phyloP scores from a whole-genome alignment of 2,329 filamentous ascomycete genomes.

The Monosporascus sp. region DNA sequence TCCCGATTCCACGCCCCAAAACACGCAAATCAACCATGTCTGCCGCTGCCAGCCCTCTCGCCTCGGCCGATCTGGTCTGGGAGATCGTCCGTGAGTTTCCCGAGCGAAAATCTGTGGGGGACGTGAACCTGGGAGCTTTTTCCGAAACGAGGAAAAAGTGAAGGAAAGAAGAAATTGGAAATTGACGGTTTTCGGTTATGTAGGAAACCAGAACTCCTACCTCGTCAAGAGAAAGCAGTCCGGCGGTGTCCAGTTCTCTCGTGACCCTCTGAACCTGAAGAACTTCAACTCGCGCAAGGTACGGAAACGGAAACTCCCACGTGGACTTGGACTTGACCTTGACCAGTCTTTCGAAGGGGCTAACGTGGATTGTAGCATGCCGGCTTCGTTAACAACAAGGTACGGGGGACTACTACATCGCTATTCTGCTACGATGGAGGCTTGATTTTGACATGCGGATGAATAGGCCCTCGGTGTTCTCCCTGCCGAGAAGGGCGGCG shows the following conservation, averaged over 20 bases:
- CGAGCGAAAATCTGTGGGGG: too few relatives aligned
- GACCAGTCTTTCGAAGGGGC: slow-evolving; percentile 7
- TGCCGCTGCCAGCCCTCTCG: slow-evolving; percentile 55
- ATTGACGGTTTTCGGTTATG: slow-evolving; percentile 14
- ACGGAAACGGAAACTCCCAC: not conserved
- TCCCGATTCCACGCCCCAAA: slow-evolving; percentile 8
- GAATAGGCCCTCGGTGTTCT: slow-evolving; percentile 75
- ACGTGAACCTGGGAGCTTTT: not conserved
- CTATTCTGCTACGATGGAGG: not conserved
- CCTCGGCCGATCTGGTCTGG: slow-evolving; percentile 91
- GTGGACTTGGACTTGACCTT: too few relatives aligned
- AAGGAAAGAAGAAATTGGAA: slow-evolving; percentile 3
- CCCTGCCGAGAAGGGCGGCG: slow-evolving; percentile 69
- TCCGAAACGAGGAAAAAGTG: not conserved
- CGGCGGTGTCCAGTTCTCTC: slow-evolving; percentile 85
- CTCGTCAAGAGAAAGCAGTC: slow-evolving; percentile 81
- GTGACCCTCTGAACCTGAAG: slow-evolving; percentile 86
- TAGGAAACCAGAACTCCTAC: slow-evolving; percentile 84
- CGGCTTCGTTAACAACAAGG: slow-evolving; percentile 91
- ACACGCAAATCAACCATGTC: slow-evolving; percentile 49
- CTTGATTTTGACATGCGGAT: slow-evolving; percentile 22
- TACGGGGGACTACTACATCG: slow-evolving; percentile 37
- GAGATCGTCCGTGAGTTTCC: slow-evolving; percentile 80
- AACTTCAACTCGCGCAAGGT: slow-evolving; percentile 94
- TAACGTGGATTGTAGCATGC: slow-evolving; percentile 60